phyloP scores from a whole-genome alignment of 2,329 filamentous ascomycete genomes.

The Rutstroemia sp. region DNA sequence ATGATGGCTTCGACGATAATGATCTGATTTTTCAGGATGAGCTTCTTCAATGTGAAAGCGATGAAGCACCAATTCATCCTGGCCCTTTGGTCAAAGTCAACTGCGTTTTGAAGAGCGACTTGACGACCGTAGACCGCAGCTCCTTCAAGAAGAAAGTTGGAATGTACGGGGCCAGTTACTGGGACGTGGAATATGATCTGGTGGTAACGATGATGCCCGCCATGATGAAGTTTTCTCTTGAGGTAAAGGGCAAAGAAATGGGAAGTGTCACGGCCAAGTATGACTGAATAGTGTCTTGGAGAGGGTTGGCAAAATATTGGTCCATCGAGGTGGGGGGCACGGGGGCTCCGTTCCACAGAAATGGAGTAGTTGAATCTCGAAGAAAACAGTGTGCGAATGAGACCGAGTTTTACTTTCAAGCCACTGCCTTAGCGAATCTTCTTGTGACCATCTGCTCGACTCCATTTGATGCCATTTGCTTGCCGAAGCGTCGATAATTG shows the following conservation, averaged over 20 bases:
- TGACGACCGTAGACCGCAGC: background rate
- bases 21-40: constrained; percentile 12
- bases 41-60: constrained; percentile 5
- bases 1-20: background rate
- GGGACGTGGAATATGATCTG: background rate
- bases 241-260: background rate
- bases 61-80: background rate
- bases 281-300: background rate
- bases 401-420: too few relatives aligned
- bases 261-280: constrained; percentile 3
- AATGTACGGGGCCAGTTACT: background rate
- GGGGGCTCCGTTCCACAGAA: too few relatives aligned
- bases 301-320: too few relatives aligned
- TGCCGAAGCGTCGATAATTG: too few relatives aligned
- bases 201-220: background rate
- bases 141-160: background rate
- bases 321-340: too few relatives aligned
- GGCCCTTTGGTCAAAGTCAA: background rate
- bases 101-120: background rate
- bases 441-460: too few relatives aligned
- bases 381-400: too few relatives aligned
- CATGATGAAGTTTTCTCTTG: constrained; percentile 1
- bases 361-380: too few relatives aligned
- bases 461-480: too few relatives aligned
- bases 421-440: too few relatives aligned